These are phyloP conservation scores for Tritrichomonas musculus DNA, from an alignment of 208 protist genomes.

Conservation along the genomic window DNA sequence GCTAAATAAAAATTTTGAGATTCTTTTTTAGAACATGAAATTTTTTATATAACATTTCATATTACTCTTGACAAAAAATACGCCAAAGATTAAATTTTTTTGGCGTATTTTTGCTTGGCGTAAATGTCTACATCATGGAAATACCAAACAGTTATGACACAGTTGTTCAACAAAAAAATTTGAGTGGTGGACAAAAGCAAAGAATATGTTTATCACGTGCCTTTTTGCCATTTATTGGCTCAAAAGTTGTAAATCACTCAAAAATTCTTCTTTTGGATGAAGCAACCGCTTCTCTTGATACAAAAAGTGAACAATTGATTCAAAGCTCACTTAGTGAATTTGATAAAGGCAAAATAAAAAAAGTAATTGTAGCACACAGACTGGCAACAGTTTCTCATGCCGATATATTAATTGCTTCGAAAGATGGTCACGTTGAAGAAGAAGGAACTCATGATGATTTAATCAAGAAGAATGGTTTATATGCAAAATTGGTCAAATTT, in stretches of 20 bases:
- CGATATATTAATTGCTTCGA: not conserved
- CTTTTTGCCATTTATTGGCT: no score
- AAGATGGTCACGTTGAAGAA: not conserved
- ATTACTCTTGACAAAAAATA: no score
- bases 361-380: constrained; percentile 39
- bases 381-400: not conserved
- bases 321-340: not conserved
- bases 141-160: not conserved
- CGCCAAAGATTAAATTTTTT: no score
- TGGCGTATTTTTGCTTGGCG: no score
- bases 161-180: not conserved
- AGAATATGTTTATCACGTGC: not conserved
- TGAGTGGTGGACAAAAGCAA: not conserved
- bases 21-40: no score
- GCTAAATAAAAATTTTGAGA: no score
- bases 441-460: no score
- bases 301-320: not conserved
- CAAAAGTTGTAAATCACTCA: constrained; percentile 38
- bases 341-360: not conserved
- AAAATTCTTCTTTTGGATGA: not conserved
- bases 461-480: not conserved
- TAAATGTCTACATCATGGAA: not conserved
- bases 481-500: not conserved
- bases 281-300: not conserved
- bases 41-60: no score